Evolutionary conservation across 257 asterid species (phyloP).

Genomic region (Capsicum rhomboideum): DNA sequence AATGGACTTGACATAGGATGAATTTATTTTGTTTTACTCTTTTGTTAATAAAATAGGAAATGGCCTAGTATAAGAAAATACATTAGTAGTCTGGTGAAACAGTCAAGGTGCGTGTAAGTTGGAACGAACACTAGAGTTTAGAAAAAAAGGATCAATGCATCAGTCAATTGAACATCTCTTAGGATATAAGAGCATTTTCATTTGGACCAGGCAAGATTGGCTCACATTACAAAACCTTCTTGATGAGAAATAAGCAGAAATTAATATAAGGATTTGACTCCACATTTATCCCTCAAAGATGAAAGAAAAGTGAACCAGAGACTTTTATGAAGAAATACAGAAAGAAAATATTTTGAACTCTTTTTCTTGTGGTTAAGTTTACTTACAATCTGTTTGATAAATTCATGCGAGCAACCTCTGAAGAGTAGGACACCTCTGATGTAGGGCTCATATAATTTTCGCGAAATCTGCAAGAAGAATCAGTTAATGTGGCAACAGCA

Average conservation of each 20-base stretch:
- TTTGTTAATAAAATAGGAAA: background rate
- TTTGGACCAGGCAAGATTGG: background rate
- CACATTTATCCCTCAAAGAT: background rate
- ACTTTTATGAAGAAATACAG: background rate
- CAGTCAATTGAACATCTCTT: background rate
- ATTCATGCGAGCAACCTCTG: constrained; percentile 48
- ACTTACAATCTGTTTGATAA: constrained; percentile 59
- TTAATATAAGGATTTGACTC: background rate
- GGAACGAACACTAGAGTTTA: background rate
- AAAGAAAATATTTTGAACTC: background rate
- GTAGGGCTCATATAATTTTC: constrained; percentile 36
- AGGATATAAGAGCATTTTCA: background rate
- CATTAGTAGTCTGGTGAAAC: background rate
- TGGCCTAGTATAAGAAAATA: background rate
- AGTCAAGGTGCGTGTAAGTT: background rate
- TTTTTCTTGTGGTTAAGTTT: background rate
- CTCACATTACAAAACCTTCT: background rate
- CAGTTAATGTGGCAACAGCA: background rate
- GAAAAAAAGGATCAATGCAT: background rate
- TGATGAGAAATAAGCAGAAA: background rate
- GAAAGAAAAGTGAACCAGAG: background rate
- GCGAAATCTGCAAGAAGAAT: constrained; percentile 45
- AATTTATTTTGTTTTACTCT: background rate
- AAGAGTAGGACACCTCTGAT: constrained; percentile 45
- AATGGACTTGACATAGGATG: background rate